Percentiles rank a stretch among this genome's conserved stretches.
Evolutionary conservation across 768 basidiomycete species (phyloP).

Genomic region (Serendipita sp.): DNA sequence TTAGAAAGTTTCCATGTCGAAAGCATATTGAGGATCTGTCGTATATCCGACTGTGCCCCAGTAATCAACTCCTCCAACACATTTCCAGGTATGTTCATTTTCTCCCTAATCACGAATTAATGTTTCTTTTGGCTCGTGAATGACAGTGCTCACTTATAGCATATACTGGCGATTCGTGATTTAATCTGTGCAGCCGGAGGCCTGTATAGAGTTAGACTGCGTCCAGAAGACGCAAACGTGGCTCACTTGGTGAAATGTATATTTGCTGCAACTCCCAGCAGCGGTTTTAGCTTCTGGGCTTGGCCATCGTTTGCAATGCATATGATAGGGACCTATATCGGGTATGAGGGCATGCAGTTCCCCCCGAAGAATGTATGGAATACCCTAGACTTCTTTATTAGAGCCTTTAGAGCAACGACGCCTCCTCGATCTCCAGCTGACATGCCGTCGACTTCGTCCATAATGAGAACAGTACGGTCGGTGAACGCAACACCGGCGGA

Average conservation of each 20-base stretch:
- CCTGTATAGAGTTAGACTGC: slow-evolving; percentile 24
- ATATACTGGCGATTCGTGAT: slow-evolving; percentile 74
- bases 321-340: slow-evolving; percentile 73
- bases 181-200: slow-evolving; percentile 63
- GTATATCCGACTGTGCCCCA: slow-evolving; percentile 88
- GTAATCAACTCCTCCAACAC: slow-evolving; percentile 83
- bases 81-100: slow-evolving; percentile 78
- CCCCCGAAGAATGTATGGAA: slow-evolving; percentile 5
- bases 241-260: slow-evolving; percentile 64
- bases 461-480: slow-evolving; percentile 73
- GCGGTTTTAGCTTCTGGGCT: slow-evolving; percentile 82
- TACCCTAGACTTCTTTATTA: slow-evolving; percentile 89
- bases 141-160: slow-evolving; percentile 47
- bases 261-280: slow-evolving; percentile 51
- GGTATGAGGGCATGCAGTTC: background rate
- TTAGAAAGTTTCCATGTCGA: slow-evolving; percentile 91
- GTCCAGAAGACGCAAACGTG: background rate
- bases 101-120: slow-evolving; percentile 41
- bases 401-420: slow-evolving; percentile 75
- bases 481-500: slow-evolving; percentile 59
- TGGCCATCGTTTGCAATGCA: slow-evolving; percentile 88
- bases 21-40: slow-evolving; percentile 94
- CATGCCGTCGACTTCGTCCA: slow-evolving; percentile 99
- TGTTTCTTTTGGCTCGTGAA: background rate
- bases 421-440: slow-evolving; percentile 94